Evolutionary conservation across 495 filamentous ascomycete species (phyloP), one percentile per base, ranked within the genome.

Genomic region (Penicillium roqueforti): DNA sequence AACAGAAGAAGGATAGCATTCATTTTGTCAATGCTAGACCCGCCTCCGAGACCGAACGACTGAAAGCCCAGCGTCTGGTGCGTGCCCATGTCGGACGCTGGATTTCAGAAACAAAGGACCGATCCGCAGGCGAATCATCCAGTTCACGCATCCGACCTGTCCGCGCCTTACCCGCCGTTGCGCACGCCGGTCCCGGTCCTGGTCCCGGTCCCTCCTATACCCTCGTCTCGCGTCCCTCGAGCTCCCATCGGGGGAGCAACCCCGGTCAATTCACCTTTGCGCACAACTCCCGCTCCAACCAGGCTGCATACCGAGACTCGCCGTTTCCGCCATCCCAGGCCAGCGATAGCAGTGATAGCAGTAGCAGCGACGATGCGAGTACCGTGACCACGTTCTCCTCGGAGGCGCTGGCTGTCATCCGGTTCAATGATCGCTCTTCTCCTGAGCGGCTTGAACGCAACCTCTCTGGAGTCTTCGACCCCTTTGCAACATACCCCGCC

Each of bases 1-100:
- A 68, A 57, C 47, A 46, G 28, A 68, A 65, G 46, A 58, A 53
- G 38, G 67, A 70, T 23, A 55, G 58, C 41, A 70, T 75, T 29
- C 68, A 73, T 43, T 75, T 75, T 23, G 63, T 75, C 53, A 75
- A 75, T 46, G 72, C 72, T 40, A 59, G 70, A 47, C 72, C 70
- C 2, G 16, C 67, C n/a, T 65, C 68, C 13, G 70, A 75, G 25
- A 55, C 40, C 0, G 72, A 75, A 32, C 61, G 65, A 22, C 7
- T 60, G 19, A 64, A 58, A 26, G 67, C 67, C 3, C 69, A 70
- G 23, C 66, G 63, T 13, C 31, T 70, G 39, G 72, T 75, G 14
- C 68, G 72, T 40, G 68, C 70, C 14, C 72, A 75, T 53, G 72
- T 75, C 9, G 72, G 72, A 4, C 59, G 65, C 55, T 73, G 70